phyloP scores from a whole-genome alignment of 805 yeast species.

The Candida krabiensis region DNA sequence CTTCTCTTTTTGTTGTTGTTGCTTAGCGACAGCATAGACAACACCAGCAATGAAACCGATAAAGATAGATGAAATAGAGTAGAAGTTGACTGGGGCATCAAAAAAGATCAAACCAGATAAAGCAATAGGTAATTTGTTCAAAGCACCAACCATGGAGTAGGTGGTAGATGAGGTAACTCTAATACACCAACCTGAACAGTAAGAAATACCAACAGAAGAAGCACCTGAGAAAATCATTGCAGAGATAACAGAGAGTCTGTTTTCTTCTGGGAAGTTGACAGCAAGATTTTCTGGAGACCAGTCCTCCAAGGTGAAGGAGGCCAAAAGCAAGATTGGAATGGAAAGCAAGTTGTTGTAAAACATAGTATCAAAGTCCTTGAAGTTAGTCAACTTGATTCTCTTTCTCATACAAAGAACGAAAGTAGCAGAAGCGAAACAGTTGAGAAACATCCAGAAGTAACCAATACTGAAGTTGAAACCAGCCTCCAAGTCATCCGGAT shows the following conservation, averaged over 20 bases:
- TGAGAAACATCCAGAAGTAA: conserved; percentile 94
- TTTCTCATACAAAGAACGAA: conserved; percentile 95
- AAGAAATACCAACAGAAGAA: conserved; percentile 94
- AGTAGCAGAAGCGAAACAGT: conserved; percentile 92
- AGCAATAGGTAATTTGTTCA: conserved; percentile 97
- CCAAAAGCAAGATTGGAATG: conserved; percentile 78
- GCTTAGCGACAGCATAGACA: conserved; percentile 93
- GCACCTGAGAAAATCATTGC: conserved; percentile 93
- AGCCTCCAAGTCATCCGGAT: conserved; percentile 38
- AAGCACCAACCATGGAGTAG: conserved; percentile 98
- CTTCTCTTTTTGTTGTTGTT: conserved; percentile 68
- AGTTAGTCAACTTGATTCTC: conserved; percentile 95
- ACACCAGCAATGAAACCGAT: conserved; percentile 95
- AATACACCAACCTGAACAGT: conserved; percentile 99
- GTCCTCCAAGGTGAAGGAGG: conserved; percentile 82
- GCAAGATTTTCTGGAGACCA: conserved; percentile 84
- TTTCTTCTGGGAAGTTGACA: conserved; percentile 73
- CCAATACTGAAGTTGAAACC: conserved; percentile 59
- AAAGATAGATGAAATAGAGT: conserved; percentile 83
- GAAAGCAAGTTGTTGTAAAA: conserved; percentile 94
- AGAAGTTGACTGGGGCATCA: conserved; percentile 92
- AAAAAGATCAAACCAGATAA: conserved; percentile 92
- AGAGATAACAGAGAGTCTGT: conserved; percentile 65
- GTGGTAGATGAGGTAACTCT: conserved; percentile 98
- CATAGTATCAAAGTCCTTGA: conserved; percentile 97